phyloP scores from a whole-genome alignment of 2,329 filamentous ascomycete species.

The Chaetoscypha palmicola region DNA sequence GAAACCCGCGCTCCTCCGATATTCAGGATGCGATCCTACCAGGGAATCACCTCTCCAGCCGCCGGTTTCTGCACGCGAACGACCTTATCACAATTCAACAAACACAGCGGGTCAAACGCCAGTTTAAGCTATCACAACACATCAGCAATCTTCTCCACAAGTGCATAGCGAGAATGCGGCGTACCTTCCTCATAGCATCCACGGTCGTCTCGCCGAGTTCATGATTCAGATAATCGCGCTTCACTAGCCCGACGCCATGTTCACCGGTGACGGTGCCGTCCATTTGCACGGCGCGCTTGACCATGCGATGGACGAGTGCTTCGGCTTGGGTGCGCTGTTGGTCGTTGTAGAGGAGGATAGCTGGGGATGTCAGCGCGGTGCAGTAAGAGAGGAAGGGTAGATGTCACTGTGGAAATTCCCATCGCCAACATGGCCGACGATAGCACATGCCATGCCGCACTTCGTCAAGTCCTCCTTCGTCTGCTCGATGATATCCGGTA shows the following conservation, averaged over 20 bases:
- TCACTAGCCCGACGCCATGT: conserved; percentile 77
- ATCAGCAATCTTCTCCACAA: conserved; percentile 6
- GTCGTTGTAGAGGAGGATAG: conserved; percentile 59
- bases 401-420: conserved; percentile 72
- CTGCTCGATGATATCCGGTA: conserved; percentile 71
- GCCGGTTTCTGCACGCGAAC: conserved; percentile 52
- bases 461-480: conserved; percentile 57
- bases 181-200: conserved; percentile 73
- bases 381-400: no score
- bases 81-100: conserved; percentile 62
- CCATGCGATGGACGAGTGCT: conserved; percentile 72
- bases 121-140: conserved; percentile 56
- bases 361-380: conserved; percentile 16
- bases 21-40: no score
- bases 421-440: conserved; percentile 67
- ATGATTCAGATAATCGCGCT: conserved; percentile 74
- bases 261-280: conserved; percentile 83
- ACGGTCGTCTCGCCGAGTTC: conserved; percentile 70
- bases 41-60: conserved; percentile 39
- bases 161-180: conserved; percentile 16
- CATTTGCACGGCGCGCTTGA: conserved; percentile 76
- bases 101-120: conserved; percentile 68
- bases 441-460: conserved; percentile 52
- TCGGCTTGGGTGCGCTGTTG: conserved; percentile 60
- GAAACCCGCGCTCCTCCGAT: no score